phyloP scores from a whole-genome alignment of 2,329 filamentous ascomycete genomes.

The Akanthomyces uredinophilus region DNA sequence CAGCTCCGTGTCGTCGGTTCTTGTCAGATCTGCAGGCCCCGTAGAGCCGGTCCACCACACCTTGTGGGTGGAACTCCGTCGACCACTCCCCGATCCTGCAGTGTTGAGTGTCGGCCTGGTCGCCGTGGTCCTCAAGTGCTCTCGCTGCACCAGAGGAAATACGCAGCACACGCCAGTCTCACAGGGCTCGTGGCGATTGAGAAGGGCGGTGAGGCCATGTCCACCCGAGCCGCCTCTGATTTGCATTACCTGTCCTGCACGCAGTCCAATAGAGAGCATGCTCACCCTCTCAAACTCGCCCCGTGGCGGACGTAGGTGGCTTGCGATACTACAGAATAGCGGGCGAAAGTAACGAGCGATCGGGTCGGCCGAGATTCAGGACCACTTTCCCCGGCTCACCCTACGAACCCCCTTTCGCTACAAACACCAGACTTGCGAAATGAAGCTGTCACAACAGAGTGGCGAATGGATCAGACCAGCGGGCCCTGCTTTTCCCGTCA shows the following conservation, averaged over 20 bases:
- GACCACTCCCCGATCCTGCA: not conserved
- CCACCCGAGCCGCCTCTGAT: not conserved
- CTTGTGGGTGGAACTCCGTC: not conserved
- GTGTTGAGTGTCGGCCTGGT: not conserved
- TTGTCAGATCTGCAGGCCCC: conserved; percentile 7
- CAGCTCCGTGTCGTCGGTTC: conserved; percentile 2
- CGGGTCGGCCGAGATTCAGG: not conserved
- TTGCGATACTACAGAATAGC: not conserved
- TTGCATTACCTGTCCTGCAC: not conserved
- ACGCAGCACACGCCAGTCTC: not conserved
- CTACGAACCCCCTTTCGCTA: not conserved
- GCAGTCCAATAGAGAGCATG: not conserved
- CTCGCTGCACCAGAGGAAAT: not conserved
- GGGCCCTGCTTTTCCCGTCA: not conserved
- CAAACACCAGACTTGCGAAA: not conserved
- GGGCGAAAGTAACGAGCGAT: not conserved
- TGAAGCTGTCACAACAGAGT: not conserved
- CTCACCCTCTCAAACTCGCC: not conserved
- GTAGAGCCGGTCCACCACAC: not conserved
- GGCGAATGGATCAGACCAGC: not conserved
- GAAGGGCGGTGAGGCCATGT: conserved; percentile 9
- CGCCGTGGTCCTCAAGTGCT: not conserved
- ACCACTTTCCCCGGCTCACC: not conserved
- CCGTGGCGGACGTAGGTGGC: not conserved
- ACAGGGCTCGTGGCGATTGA: not conserved